Conservation (phyloP, 768 basidiomycete species). For the Lyophyllum decastes region DNA sequence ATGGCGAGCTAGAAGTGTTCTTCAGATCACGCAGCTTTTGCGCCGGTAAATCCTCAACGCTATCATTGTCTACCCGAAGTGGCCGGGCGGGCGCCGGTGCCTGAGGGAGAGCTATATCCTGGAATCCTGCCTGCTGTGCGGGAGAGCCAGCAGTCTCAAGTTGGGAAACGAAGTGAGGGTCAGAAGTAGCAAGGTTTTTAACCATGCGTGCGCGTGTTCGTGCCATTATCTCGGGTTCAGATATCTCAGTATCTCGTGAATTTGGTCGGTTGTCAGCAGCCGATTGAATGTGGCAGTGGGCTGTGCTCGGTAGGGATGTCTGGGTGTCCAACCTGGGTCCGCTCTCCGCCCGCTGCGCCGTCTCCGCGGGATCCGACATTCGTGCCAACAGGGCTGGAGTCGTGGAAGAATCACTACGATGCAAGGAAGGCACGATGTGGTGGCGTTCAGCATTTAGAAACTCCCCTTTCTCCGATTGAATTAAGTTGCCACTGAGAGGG, state of each 20-base stretch:
- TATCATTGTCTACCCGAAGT: not conserved
- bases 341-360: not conserved
- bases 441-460: constrained; percentile 1
- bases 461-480: not conserved
- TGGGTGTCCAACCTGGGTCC: not conserved
- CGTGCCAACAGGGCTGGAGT: constrained; percentile 24
- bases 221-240: constrained; percentile 28
- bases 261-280: not conserved
- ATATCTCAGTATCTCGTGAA: constrained; percentile 2
- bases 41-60: not conserved
- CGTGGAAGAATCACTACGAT: not conserved
- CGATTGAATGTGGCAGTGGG: not conserved
- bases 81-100: not conserved
- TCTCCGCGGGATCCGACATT: constrained; percentile 21
- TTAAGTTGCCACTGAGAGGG: not conserved
- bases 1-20: not conserved
- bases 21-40: not conserved
- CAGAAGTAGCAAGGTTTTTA: not conserved
- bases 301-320: not conserved
- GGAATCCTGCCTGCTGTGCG: not conserved
- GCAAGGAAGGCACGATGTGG: not conserved
- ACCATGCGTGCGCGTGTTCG: constrained; percentile 26
- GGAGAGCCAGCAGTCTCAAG: not conserved
- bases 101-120: not conserved
- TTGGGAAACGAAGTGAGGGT: not conserved